phyloP scores from a whole-genome alignment of 164 flowering plant species.

The Piper betle region DNA sequence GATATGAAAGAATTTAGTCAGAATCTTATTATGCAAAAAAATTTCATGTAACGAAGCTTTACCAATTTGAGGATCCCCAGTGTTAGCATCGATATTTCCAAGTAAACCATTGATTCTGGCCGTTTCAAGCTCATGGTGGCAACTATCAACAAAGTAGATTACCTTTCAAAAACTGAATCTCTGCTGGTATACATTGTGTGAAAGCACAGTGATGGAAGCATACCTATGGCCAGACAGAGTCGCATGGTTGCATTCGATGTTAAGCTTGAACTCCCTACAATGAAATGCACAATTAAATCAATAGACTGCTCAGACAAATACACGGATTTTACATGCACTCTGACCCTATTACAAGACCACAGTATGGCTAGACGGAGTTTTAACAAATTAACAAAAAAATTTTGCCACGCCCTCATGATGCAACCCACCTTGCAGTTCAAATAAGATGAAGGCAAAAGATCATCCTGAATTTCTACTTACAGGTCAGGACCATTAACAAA shows the following conservation, averaged over 20 bases:
- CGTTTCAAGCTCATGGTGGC: constrained; percentile 97
- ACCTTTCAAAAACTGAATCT: background rate
- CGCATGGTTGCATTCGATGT: constrained; percentile 97
- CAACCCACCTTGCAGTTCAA: too few species aligned
- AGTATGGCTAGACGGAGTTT: too few species aligned
- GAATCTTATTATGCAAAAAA: background rate
- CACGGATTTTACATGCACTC: too few species aligned
- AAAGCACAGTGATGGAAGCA: background rate
- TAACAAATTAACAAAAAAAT: too few species aligned
- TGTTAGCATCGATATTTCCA: constrained; percentile 93
- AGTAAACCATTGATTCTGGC: constrained; percentile 89
- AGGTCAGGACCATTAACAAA: too few species aligned
- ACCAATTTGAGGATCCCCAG: constrained; percentile 96
- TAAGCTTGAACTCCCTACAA: constrained; percentile 81
- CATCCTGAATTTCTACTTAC: too few species aligned
- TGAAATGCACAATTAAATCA: background rate
- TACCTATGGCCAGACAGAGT: constrained; percentile 94
- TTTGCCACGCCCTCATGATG: too few species aligned
- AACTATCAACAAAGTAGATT: constrained; percentile 27
- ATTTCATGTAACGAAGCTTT: constrained; percentile 4
- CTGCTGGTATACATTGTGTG: background rate
- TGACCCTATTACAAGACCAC: too few species aligned
- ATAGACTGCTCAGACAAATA: background rate
- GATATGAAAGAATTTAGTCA: background rate
- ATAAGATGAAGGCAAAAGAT: too few species aligned